These are phyloP conservation scores for Avena sativa DNA, from an alignment of 176 grass and related monocot species.

Conservation along the genomic window DNA sequence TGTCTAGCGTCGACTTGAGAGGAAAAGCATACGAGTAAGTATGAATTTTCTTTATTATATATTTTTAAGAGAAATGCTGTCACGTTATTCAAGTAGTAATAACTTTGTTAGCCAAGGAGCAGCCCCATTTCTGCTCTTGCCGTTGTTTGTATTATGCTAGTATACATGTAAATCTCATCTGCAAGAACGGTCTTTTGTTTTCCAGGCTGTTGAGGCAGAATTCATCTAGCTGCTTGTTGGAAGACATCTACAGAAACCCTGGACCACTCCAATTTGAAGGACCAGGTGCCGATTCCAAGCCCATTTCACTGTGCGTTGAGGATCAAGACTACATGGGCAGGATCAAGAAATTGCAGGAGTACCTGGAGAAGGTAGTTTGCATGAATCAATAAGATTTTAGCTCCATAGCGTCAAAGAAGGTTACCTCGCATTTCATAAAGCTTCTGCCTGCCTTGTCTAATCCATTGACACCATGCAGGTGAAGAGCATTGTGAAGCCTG, in stretches of 20 bases:
- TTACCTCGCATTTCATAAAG: neutral
- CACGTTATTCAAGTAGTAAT: neutral
- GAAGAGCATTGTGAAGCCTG: conserved; percentile 96
- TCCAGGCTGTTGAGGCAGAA: conserved; percentile 78
- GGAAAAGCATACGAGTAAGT: conserved; percentile 99
- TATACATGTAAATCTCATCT: neutral
- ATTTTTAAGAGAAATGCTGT: neutral
- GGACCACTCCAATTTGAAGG: conserved; percentile 94
- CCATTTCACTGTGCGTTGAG: conserved; percentile 85
- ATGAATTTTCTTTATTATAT: conserved; percentile 2
- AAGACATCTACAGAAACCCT: conserved; percentile 98
- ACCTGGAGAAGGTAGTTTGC: conserved; percentile 81
- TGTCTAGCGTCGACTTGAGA: conserved; percentile 84
- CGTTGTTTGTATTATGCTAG: neutral
- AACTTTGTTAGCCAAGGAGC: neutral
- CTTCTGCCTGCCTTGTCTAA: neutral
- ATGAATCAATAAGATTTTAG: neutral
- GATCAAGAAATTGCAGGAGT: conserved; percentile 95
- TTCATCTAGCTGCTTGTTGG: conserved; percentile 81
- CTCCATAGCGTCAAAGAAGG: neutral
- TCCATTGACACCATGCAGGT: conserved; percentile 50
- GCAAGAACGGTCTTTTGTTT: neutral
- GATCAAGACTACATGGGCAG: conserved; percentile 99
- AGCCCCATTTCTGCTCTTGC: neutral
- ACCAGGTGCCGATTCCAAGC: conserved; percentile 77